Evolutionary conservation across 345 rosid genomes (phyloP).

Genomic region (Brassica incana): DNA sequence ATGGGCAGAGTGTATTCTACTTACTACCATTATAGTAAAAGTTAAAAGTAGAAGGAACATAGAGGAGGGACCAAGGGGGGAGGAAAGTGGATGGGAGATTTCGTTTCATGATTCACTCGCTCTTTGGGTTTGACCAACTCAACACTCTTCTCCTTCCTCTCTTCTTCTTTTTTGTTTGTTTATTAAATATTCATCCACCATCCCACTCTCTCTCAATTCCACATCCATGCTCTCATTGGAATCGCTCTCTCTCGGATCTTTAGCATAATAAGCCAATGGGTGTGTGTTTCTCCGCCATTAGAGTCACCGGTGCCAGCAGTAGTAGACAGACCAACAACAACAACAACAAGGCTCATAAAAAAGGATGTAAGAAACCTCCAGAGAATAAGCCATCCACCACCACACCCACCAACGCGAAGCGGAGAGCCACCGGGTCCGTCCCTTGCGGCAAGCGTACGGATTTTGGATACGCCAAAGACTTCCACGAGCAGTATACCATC

Average conservation of each 20-base stretch:
- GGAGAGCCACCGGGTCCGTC: constrained; percentile 41
- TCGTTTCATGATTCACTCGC: constrained; percentile 27
- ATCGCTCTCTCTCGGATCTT: neutral
- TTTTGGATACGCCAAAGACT: constrained; percentile 78
- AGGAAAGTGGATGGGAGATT: constrained; percentile 30
- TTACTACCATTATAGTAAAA: neutral
- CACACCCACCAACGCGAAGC: constrained; percentile 3
- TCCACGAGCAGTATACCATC: constrained; percentile 51
- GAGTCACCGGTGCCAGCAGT: constrained; percentile 65
- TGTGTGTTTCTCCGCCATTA: constrained; percentile 39
- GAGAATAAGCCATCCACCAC: constrained; percentile 2
- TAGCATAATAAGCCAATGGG: constrained; percentile 21
- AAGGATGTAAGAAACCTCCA: constrained; percentile 10
- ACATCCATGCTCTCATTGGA: neutral
- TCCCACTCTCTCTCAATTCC: neutral
- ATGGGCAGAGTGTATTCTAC: neutral
- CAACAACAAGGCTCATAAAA: neutral
- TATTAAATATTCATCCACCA: neutral
- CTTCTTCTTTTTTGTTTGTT: constrained; percentile 33
- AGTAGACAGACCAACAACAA: constrained; percentile 14
- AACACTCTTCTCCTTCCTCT: constrained; percentile 43
- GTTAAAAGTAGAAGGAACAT: neutral
- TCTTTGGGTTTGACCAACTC: constrained; percentile 43
- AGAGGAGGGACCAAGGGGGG: neutral
- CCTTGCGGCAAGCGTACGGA: constrained; percentile 76